Evolutionary conservation across 1,139 yeast species (phyloP).

Genomic region (Diutina ranongensis): DNA sequence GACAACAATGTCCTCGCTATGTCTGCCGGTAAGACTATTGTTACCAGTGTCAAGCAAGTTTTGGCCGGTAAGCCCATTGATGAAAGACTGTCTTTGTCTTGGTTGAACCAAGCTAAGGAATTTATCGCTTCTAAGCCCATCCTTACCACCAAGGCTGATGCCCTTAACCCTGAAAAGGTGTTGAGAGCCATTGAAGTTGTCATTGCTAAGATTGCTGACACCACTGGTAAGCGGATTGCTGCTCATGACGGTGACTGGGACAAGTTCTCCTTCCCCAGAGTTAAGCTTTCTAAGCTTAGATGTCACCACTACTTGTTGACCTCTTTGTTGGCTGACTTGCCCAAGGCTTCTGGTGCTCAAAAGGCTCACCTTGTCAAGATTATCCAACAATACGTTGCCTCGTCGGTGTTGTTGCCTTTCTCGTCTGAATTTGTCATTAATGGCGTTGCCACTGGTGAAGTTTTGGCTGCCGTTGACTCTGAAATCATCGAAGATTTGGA

Average conservation of each 20-base stretch:
- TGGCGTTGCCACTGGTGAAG: conserved; percentile 9
- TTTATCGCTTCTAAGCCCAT: not conserved
- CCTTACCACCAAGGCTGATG: not conserved
- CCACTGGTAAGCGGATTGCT: conserved; percentile 8
- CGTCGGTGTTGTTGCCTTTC: conserved; percentile 10
- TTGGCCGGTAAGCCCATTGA: conserved; percentile 8
- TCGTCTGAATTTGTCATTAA: conserved; percentile 10
- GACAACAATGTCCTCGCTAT: conserved; percentile 13
- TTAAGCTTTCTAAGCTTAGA: conserved; percentile 11
- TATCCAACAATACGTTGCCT: conserved; percentile 9
- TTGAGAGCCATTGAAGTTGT: conserved; percentile 11
- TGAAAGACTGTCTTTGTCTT: conserved; percentile 8
- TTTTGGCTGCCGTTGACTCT: conserved; percentile 7
- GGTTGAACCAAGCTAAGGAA: conserved; percentile 7
- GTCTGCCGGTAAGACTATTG: conserved; percentile 12
- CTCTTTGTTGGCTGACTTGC: conserved; percentile 8
- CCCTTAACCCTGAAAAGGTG: conserved; percentile 10
- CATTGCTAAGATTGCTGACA: conserved; percentile 10
- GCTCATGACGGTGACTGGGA: conserved; percentile 10
- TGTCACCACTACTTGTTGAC: conserved; percentile 12
- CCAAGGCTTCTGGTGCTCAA: conserved; percentile 8
- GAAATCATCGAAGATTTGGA: conserved; percentile 9
- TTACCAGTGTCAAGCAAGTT: conserved; percentile 10
- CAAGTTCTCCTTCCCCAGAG: conserved; percentile 10
- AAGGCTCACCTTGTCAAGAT: conserved; percentile 9